These are phyloP conservation scores for Lophium mytilinum DNA, from an alignment of 495 filamentous ascomycete genomes.

Conservation along the genomic window DNA sequence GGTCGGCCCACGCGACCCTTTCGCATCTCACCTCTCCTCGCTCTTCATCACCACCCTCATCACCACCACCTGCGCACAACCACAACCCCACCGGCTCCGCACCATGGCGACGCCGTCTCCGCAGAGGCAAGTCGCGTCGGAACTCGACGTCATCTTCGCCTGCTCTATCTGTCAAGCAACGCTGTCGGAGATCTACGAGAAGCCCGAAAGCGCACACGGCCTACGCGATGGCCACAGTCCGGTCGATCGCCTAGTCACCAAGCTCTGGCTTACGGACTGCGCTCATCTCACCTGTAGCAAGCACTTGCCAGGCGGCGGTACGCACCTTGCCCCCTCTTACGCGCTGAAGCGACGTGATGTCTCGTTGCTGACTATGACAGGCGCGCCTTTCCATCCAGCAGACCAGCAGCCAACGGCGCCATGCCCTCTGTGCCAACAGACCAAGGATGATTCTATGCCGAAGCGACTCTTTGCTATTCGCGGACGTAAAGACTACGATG, in stretches of 20 bases:
- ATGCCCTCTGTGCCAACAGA: slow-evolving; percentile 36
- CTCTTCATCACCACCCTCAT: too few species aligned
- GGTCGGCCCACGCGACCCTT: too few species aligned
- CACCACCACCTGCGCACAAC: too few species aligned
- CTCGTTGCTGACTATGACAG: slow-evolving; percentile 17
- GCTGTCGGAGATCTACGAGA: slow-evolving; percentile 34
- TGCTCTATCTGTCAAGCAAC: slow-evolving; percentile 37
- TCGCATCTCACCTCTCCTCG: too few species aligned
- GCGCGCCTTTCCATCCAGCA: slow-evolving; percentile 35
- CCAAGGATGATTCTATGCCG: slow-evolving; percentile 27
- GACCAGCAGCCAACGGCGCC: slow-evolving; percentile 33
- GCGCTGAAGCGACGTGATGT: background rate
- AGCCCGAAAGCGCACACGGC: slow-evolving; percentile 21
- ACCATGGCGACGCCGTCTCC: too few species aligned
- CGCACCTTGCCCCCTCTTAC: background rate
- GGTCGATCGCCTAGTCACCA: slow-evolving; percentile 29
- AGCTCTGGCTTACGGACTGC: slow-evolving; percentile 39
- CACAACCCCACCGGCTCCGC: too few species aligned
- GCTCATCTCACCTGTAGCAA: slow-evolving; percentile 38
- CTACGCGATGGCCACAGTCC: slow-evolving; percentile 29
- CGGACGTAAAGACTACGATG: slow-evolving; percentile 35
- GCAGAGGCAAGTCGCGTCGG: too few species aligned
- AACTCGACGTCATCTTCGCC: slow-evolving; percentile 36
- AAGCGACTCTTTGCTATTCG: slow-evolving; percentile 36
- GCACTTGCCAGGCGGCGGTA: slow-evolving; percentile 40